phyloP scores from a whole-genome alignment of 345 rosid genomes.

The Syzygium oleosum region DNA sequence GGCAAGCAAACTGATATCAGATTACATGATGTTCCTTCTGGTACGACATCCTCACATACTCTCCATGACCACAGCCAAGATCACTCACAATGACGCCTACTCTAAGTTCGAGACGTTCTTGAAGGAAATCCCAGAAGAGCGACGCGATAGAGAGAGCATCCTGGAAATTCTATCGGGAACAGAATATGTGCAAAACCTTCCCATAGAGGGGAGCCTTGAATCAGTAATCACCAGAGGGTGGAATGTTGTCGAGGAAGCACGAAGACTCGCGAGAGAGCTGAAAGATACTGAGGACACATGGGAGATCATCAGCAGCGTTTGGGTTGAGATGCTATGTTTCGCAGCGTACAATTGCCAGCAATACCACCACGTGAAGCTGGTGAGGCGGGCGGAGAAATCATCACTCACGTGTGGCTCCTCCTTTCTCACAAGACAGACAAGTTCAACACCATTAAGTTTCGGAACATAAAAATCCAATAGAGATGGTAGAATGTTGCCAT shows the following conservation, averaged over 20 bases:
- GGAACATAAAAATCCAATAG: background rate
- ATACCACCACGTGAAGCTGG: background rate
- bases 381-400: background rate
- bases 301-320: background rate
- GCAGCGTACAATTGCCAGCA: background rate
- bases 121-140: background rate
- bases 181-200: accelerated
- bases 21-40: constrained; percentile 11
- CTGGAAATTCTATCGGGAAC: background rate
- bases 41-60: background rate
- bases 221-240: background rate
- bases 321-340: background rate
- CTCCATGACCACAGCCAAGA: background rate
- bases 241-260: background rate
- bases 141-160: too few relatives aligned
- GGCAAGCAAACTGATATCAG: constrained; percentile 1
- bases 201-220: background rate
- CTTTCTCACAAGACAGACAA: background rate
- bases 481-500: background rate
- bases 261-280: background rate
- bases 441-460: background rate
- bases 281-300: background rate
- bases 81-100: background rate
- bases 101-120: background rate
- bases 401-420: background rate